Evolutionary conservation across 1,284 basidiomycete species (phyloP), one percentile per base, ranked within the genome.

Genomic region (Rhodotorula mucilaginosa): DNA sequence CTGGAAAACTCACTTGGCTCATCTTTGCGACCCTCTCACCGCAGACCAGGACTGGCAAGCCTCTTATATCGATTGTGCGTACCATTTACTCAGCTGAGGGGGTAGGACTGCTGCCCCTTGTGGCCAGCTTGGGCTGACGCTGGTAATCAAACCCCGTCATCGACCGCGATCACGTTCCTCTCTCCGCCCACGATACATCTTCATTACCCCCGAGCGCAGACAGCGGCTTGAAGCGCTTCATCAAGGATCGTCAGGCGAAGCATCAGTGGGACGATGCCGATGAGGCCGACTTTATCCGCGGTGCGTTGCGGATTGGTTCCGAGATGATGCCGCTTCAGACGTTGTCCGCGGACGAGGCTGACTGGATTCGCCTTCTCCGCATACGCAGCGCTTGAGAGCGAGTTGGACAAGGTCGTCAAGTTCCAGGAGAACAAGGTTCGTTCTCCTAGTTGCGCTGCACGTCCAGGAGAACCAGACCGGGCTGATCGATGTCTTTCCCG

Each of bases 331-430:
- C 34, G 34, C 34, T 34, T 34, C 48, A 49, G 48, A 49, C 21
- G 4, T 49, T 15, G 16, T 18, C 56, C 12, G 23, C 13, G 56
- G 1, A 13, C 56, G 56, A 21, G 7, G 10, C 51, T 63, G 61
- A 54, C 26, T 39, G 15, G 5, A 6, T 6, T n/a, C 18, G 31
- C 51, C 46, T 26, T n/a, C 29, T 52, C 3, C 21, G 29, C 26
- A 58, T 18, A 5, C n/a, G 3, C 39, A 68, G 72, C 72, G 3
- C 88, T 98, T 68, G 90, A 92, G 79, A 85, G 85, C 72, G 94
- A 99, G 83, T 86, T 99, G 59, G 92, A 96, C 80, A 99, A 99
- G 84, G 90, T 98, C 68, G 91, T 97, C 79, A 89, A 90, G 79
- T 99, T 99, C 81, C 97, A 99, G 80, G 92, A 90, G 79, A 83